Evolutionary conservation across 1,284 basidiomycete genomes (phyloP), one percentile per base, ranked within the genome.

Genomic region (Tilletia horrida): DNA sequence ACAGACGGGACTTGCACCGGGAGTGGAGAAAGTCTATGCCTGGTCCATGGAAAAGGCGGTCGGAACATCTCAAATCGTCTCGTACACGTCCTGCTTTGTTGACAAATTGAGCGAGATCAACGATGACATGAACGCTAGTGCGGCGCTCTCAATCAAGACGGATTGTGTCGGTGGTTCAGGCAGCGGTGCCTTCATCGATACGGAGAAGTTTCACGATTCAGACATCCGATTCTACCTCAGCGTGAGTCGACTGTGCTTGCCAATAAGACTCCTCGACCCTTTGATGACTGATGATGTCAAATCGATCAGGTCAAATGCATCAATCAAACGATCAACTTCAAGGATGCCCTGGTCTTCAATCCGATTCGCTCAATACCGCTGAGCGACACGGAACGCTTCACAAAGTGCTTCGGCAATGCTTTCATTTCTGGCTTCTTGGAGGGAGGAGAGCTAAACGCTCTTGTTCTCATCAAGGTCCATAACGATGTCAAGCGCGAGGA

Each of bases 61-160:
- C 14, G 64, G 64, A 3, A 65, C 64, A 27, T 62, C 52, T 21
- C 64, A 65, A 48, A 65, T 65, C 27, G 64, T 65, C 4, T n/a
- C n/a, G n/a, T n/a, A n/a, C n/a, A n/a, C n/a, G n/a, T n/a, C n/a
- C n/a, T 18, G 18, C 8, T 18, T 18, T 44, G 43, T 63, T 18
- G 45, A 63, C 42, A 63, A 63, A 25, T n/a, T 63, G 2, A 45
- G 42, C 8, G 62, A 63, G 27, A n/a, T 63, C 23, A 31, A 11
- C 18, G 42, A 63, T 2, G 62, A 63, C 27, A 63, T 63, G 62
- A 16, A 13, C 23, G 62, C 2, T 8, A 43, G 31, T 4, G 62
- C 62, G 2, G 62, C 62, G 2, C 40, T 63, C 35, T 14, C 3
- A 18, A 44, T 63, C 62, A 63, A 44, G 40, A 21, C 42, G 3